A percentile compares a stretch with the other conserved stretches of the same genome.
These are phyloP conservation scores for Stenogyne calaminthoides DNA, from an alignment of 305 asterid genomes.

Conservation along the genomic window DNA sequence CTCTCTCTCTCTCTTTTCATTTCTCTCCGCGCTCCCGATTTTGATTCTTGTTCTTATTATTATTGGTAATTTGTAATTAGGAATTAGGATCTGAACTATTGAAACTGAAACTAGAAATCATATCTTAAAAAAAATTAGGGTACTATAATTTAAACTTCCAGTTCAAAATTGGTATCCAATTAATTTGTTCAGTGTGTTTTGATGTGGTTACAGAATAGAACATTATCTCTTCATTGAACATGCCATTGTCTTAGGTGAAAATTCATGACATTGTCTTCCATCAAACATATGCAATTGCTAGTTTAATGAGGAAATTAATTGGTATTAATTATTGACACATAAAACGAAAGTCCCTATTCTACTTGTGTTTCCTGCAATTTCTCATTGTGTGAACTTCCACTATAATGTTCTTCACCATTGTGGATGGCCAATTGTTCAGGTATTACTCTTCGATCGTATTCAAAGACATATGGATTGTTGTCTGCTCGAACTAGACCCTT, in stretches of 20 bases:
- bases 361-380: neutral
- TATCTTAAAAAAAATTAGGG: neutral
- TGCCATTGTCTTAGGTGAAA: neutral
- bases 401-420: constrained; percentile 1
- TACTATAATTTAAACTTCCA: neutral
- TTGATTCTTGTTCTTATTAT: no score
- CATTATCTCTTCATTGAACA: neutral
- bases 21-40: no score
- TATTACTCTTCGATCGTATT: constrained; percentile 33
- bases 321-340: neutral
- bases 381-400: constrained; percentile 4
- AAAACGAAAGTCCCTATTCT: neutral
- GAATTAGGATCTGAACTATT: neutral
- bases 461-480: constrained; percentile 28
- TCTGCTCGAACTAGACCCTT: constrained; percentile 35
- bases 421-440: constrained; percentile 34
- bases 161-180: neutral
- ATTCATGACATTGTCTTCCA: neutral
- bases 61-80: neutral
- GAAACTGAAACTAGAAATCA: constrained; percentile 10
- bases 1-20: no score
- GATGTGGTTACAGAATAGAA: neutral
- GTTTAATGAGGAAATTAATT: neutral
- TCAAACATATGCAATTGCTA: neutral
- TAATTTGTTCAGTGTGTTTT: neutral